Conservation (phyloP, 257 asterid species). For the Verbena officinalis region DNA sequence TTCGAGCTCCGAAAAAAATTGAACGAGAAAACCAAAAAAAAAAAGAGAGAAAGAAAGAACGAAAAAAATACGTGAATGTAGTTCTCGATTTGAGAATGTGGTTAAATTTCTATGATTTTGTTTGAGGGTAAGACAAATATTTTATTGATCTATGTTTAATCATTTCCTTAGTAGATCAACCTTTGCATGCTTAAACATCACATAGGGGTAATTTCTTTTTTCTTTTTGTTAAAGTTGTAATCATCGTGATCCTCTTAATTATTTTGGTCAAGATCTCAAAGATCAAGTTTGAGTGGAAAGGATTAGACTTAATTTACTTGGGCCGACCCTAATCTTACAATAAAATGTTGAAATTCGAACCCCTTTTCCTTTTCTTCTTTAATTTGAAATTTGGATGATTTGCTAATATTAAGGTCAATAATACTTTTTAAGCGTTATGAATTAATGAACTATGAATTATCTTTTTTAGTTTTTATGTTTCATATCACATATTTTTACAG, state of each 20-base stretch:
- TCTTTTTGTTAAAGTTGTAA: background rate
- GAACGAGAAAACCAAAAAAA: too few relatives aligned
- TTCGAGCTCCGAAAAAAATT: too few relatives aligned
- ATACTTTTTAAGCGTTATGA: too few relatives aligned
- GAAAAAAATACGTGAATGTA: too few relatives aligned
- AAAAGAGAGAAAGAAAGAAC: too few relatives aligned
- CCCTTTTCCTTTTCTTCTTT: background rate
- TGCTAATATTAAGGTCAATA: too few relatives aligned
- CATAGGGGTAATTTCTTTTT: slow-evolving; percentile 23
- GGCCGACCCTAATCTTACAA: slow-evolving; percentile 13
- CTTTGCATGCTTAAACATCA: slow-evolving; percentile 22
- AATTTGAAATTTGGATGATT: background rate
- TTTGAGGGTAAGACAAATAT: slow-evolving; percentile 10
- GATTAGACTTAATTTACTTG: background rate
- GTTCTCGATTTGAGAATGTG: slow-evolving; percentile 1
- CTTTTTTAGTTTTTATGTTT: too few relatives aligned
- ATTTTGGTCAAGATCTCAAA: background rate
- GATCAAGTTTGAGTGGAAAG: background rate
- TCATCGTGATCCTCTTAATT: slow-evolving; percentile 1
- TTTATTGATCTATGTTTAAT: slow-evolving; percentile 9
- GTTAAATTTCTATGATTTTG: slow-evolving; percentile 4
- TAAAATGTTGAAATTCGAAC: background rate
- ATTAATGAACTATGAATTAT: too few relatives aligned
- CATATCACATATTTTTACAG: too few relatives aligned
- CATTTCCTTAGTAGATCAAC: slow-evolving; percentile 28